Conservation (phyloP, 371 early-diverging fungal genomes). For the Nematocida ausubeli region DNA sequence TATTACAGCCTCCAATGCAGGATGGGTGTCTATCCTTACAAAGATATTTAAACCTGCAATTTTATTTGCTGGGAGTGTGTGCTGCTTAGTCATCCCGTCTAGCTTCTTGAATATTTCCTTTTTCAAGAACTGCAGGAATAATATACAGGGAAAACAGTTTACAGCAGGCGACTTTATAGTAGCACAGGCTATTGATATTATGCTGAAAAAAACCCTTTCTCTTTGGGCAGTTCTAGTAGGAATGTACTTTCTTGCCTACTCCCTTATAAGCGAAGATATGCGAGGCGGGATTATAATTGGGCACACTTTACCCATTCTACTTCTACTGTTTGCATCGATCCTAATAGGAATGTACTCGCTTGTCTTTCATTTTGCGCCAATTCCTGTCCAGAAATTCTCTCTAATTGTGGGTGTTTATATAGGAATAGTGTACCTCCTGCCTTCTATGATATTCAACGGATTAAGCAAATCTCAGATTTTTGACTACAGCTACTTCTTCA, state of each 20-base stretch:
- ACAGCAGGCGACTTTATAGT: conserved; percentile 4
- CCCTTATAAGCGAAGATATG: background rate
- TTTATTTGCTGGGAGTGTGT: background rate
- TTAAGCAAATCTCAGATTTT: no score
- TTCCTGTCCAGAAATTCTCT: background rate
- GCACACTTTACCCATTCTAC: background rate
- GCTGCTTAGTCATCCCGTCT: background rate
- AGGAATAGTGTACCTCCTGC: no score
- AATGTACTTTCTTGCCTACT: background rate
- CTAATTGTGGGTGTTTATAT: background rate
- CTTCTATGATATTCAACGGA: no score
- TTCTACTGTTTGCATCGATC: background rate
- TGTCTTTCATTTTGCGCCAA: background rate
- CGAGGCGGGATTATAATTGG: background rate
- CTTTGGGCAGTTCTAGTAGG: background rate
- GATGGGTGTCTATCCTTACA: background rate
- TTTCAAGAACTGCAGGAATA: background rate
- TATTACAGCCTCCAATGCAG: background rate
- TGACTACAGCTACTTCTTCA: no score
- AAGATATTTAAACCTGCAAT: background rate
- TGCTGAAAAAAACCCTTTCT: background rate
- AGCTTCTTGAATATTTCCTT: background rate
- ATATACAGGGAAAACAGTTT: background rate
- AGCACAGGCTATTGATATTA: background rate
- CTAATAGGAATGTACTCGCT: background rate